Conservation (phyloP, 2,329 filamentous ascomycete genomes). For the Fusarium gaditjirri region DNA sequence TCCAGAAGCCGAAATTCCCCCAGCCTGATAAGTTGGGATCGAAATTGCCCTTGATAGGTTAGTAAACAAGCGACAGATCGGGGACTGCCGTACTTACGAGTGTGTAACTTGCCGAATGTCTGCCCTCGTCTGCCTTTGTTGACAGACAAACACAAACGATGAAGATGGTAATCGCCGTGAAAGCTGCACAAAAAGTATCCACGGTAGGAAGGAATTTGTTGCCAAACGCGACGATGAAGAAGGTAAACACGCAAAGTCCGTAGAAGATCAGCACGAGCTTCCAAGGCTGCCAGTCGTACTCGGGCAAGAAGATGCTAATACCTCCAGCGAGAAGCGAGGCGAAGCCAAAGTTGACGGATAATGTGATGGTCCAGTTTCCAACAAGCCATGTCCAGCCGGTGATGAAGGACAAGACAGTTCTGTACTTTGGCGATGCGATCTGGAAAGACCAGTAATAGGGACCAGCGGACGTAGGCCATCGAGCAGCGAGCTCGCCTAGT, state of each 20-base stretch:
- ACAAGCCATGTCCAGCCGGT: conserved; percentile 80
- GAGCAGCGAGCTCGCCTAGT: conserved; percentile 76
- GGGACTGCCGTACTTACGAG: conserved; percentile 17
- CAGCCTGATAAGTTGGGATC: conserved; percentile 74
- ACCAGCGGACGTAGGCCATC: conserved; percentile 69
- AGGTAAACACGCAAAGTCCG: conserved; percentile 70
- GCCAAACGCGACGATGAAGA: conserved; percentile 74
- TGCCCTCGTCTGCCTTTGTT: conserved; percentile 68
- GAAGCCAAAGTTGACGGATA: conserved; percentile 75
- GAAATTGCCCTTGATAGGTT: conserved; percentile 66
- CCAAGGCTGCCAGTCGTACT: conserved; percentile 69
- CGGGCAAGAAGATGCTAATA: conserved; percentile 70
- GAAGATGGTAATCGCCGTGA: conserved; percentile 75
- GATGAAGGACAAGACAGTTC: conserved; percentile 73
- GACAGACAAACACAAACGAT: conserved; percentile 67
- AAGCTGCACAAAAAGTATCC: conserved; percentile 77
- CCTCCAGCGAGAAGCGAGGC: conserved; percentile 74
- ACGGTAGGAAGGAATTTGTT: conserved; percentile 68
- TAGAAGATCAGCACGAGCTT: conserved; percentile 81
- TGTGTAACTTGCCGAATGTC: conserved; percentile 60
- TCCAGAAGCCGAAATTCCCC: conserved; percentile 70
- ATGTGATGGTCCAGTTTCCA: conserved; percentile 76
- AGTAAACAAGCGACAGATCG: neutral
- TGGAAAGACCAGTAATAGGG: conserved; percentile 80
- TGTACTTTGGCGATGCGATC: conserved; percentile 68